A percentile compares a stretch with the other conserved stretches of the same genome.
Conservation (phyloP, 2,329 filamentous ascomycete species). For the Pseudofabraea citricarpa region DNA sequence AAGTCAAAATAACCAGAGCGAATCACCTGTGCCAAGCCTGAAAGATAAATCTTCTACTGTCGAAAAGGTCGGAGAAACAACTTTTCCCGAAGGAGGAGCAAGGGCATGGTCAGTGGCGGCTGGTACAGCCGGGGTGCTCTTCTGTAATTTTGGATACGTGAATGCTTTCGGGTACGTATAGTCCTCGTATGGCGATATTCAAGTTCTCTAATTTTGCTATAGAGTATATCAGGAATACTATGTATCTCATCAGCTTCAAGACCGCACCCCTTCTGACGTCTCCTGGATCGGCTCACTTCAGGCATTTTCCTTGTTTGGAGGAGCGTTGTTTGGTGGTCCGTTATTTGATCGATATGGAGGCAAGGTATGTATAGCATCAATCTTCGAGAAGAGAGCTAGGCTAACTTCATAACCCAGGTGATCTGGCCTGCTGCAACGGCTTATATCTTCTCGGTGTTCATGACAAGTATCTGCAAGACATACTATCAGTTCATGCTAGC, state of each 20-base stretch:
- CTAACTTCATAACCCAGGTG: constrained; percentile 30
- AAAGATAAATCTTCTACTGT: neutral
- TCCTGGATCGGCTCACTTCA: constrained; percentile 57
- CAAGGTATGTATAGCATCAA: constrained; percentile 22
- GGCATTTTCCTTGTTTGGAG: constrained; percentile 42
- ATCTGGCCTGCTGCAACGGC: constrained; percentile 15
- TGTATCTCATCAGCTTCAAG: constrained; percentile 38
- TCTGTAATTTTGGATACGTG: constrained; percentile 44
- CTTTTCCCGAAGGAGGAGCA: constrained; percentile 51
- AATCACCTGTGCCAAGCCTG: neutral
- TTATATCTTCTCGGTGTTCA: constrained; percentile 24
- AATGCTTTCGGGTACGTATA: constrained; percentile 37
- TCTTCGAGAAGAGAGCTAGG: neutral
- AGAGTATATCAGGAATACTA: constrained; percentile 56
- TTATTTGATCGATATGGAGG: constrained; percentile 61
- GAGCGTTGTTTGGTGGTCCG: constrained; percentile 52
- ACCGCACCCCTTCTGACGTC: constrained; percentile 46
- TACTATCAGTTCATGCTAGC: constrained; percentile 32
- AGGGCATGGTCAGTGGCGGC: constrained; percentile 51
- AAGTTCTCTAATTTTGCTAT: constrained; percentile 1
- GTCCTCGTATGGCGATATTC: neutral
- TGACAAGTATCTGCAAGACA: constrained; percentile 30
- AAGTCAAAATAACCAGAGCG: neutral
- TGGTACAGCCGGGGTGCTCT: constrained; percentile 34
- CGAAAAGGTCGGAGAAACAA: neutral